Evolutionary conservation across 345 rosid genomes (phyloP), one percentile per base, ranked within the genome.

Genomic region (Boechera stricta): DNA sequence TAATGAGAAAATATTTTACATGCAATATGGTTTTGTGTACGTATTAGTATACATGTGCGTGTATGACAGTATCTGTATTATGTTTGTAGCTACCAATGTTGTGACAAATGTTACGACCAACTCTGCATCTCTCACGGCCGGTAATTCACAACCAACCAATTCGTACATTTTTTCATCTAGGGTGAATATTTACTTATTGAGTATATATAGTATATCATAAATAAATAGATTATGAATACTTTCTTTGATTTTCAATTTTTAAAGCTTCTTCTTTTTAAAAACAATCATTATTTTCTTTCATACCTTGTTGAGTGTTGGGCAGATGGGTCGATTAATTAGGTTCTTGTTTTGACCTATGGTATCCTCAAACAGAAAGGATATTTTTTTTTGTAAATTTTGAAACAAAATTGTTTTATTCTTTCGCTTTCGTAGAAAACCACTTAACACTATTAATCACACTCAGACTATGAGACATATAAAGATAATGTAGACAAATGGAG

Each of bases 51-150:
- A 38, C 73, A 76, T 68, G 79, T 76, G 74, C 55, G 36, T 68
- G 38, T 68, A 52, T 60, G 79, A 76, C 69, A 33, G 29, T 29
- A 38, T 18, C 48, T 60, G 69, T 60, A 55, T 10, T 62, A 45
- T 77, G 64, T 76, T 52, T 35, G 49, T 63, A 63, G 51, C 65
- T 62, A 55, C 71, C 64, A 35, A 29, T 55, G 29, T 45, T 64
- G 59, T 77, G 80, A 77, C 80, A 77, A 77, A 64, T 70, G 65
- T 70, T 54, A 77, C 71, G 52, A 70, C 42, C 58, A 69, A 62
- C 71, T 69, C 59, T 62, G 75, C 70, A 77, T 54, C 60, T 70
- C 35, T 70, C 57, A 10, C 42, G 64, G 18, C 63, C 5, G 10
- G 73, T 60, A 12, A 62, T 18, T 66, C 41, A 57, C 51, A 66